Evolutionary conservation across 441 rosid genomes (phyloP).

Genomic region (Daphne laureola): DNA sequence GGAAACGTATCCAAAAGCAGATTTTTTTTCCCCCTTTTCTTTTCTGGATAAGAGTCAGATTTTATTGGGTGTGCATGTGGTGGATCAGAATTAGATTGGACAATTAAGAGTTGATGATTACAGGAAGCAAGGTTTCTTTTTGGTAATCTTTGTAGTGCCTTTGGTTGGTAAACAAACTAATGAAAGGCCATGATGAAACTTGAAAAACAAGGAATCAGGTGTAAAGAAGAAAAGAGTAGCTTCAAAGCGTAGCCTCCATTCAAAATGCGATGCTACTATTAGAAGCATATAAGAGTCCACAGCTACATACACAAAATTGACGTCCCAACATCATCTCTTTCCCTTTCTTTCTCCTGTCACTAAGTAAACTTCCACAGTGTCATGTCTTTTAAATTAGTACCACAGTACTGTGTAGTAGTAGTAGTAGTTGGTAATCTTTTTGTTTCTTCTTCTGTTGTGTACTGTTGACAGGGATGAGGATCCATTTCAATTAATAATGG

Average conservation of each 20-base stretch:
- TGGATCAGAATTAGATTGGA: too few species aligned
- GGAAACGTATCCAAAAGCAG: too few species aligned
- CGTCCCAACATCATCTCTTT: constrained; percentile 24
- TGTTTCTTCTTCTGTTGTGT: constrained; percentile 11
- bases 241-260: constrained; percentile 29
- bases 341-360: constrained; percentile 13
- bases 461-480: constrained; percentile 16
- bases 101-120: too few species aligned
- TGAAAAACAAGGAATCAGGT: too few species aligned
- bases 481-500: constrained; percentile 13
- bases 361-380: too few species aligned
- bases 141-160: constrained; percentile 7
- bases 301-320: constrained; percentile 35
- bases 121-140: neutral
- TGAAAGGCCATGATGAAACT: constrained; percentile 7
- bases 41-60: too few species aligned
- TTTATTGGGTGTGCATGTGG: too few species aligned
- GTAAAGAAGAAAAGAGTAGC: constrained; percentile 28
- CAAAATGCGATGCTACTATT: neutral
- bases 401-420: too few species aligned
- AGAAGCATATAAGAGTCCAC: constrained; percentile 20
- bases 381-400: neutral
- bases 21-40: too few species aligned
- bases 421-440: too few species aligned
- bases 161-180: constrained; percentile 22